Base-by-base conservation (phyloP, 2,329 filamentous ascomycete species). In the Mycosphaerella arachidis region DNA sequence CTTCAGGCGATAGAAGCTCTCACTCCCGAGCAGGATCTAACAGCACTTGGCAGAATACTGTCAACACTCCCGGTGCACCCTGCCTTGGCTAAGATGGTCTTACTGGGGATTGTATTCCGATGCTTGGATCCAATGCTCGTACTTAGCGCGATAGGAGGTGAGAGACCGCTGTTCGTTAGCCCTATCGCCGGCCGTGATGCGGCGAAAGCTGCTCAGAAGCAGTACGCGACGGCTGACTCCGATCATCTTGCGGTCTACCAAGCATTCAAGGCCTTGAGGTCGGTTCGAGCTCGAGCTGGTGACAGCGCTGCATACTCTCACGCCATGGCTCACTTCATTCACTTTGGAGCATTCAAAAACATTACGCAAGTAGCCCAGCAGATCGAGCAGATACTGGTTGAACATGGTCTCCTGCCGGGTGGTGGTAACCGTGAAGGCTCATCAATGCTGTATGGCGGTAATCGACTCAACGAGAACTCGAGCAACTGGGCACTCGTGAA, bases 71-170 rank as follows among this genome's bases (percentile, higher is more conserved):
- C 78, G 3, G 70, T 81, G 4, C 73, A 78, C 58, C 81, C 80
- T 6, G 64, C 70, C 3, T 64, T 78, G 37, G 80, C 76, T 31
- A 82, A 81, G 61, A 77, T 82, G 75, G 74, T 82, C 55, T 57
- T 82, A 20, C 69, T 83, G 9, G 81, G 81, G 6, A 69, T 81
- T 29, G 75, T 83, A 50, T 83, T 83, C 70, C 74, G 75, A 40
- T 83, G 81, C 64, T 70, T 83, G 4, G 79, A 82, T 62, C 79
- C 80, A 0, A 75, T 82, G 64, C 63, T 83, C 30, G 75, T 81
- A 30, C 63, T 80, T 5, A 78, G 75, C 37, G 72, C 74, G 16
- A 69, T 75, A 6, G 68, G 67, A 4, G 63, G 67, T 5, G 70
- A 72, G 40, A 63, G 73, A n/a, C 62, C 71, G n/a, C 61, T 79